A percentile compares a stretch with the other conserved stretches of the same genome.
Conservation (phyloP, 2,329 filamentous ascomycete species). For the Ophiostoma quercus region DNA sequence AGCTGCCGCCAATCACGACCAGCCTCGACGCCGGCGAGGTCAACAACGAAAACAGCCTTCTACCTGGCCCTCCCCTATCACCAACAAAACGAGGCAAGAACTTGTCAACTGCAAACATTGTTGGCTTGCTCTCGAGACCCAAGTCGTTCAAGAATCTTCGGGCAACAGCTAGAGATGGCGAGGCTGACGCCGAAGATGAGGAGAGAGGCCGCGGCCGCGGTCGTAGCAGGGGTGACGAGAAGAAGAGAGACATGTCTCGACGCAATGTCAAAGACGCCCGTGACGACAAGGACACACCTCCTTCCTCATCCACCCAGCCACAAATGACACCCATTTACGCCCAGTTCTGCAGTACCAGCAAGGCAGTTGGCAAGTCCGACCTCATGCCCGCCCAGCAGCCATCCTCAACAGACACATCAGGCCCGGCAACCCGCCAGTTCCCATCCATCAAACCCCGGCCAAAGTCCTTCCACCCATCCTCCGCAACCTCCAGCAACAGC, state of each 20-base stretch:
- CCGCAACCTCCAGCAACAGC: conserved; percentile 35
- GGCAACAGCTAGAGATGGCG: conserved; percentile 36
- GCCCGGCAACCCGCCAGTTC: conserved; percentile 18
- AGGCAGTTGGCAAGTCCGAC: conserved; percentile 21
- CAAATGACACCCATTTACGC: conserved; percentile 72
- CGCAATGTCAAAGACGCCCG: conserved; percentile 34
- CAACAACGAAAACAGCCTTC: not conserved
- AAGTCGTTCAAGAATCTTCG: conserved; percentile 67
- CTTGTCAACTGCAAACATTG: conserved; percentile 80
- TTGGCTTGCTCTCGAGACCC: conserved; percentile 65
- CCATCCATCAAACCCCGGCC: conserved; percentile 42
- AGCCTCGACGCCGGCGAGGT: not conserved
- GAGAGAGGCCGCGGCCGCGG: conserved; percentile 22
- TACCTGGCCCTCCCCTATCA: conserved; percentile 31
- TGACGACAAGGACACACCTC: conserved; percentile 27
- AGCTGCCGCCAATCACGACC: not conserved
- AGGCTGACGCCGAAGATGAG: conserved; percentile 29
- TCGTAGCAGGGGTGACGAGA: conserved; percentile 60
- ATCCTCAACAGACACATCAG: conserved; percentile 19
- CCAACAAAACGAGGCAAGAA: conserved; percentile 66
- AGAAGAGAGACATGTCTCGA: conserved; percentile 65
- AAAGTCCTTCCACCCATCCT: conserved; percentile 46
- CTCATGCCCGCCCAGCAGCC: conserved; percentile 20
- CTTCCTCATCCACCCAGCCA: not conserved
- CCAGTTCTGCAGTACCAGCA: conserved; percentile 53